Evolutionary conservation across 2,329 filamentous ascomycete species (phyloP), one percentile per base, ranked within the genome.

Genomic region (Apiospora sp.): DNA sequence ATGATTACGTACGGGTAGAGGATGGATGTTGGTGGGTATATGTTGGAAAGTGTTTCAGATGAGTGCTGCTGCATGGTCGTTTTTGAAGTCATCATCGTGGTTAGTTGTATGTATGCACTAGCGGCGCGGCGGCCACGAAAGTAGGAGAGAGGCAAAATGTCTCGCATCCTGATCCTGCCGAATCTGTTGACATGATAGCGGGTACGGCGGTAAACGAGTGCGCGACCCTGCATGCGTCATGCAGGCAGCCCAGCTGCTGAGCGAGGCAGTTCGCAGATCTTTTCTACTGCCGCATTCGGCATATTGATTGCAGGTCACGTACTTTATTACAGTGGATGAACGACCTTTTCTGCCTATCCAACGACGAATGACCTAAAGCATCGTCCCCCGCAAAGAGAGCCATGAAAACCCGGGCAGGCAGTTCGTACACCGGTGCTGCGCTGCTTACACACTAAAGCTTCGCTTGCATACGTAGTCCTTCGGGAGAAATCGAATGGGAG

Each of bases 161-260:
- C 34, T 64, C 34, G 58, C n/a, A 41, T 14, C 54, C 22, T 14
- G 34, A 41, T 14, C 54, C 22, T 14, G 34, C 19, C 19, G 34
- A 24, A 34, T 41, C 58, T 61, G 22, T 61, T 54, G 51, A 44
- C 10, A 37, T 44, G 43, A 30, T 30, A 8, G 30, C 58, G 58
- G 34, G 30, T 41, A 41, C 58, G 34, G 58, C 58, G 58, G 58
- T 41, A 41, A n/a, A 37, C 54, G 30, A 61, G 58, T 34, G 10
- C 54, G 54, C 54, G 54, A 37, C 19, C 58, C 58, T 64, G 58
- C 58, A 64, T 64, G 58, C 58, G 58, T 41, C 30, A 37, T 64
- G 58, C 58, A 34, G 34, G 34, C 58, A 14, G 58, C 58, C 30
- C 30, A n/a, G 58, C 34, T 37, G 58, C 34, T 37, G 10, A n/a